Conservation (phyloP, 495 filamentous ascomycete species). For the Thozetella sp. region DNA sequence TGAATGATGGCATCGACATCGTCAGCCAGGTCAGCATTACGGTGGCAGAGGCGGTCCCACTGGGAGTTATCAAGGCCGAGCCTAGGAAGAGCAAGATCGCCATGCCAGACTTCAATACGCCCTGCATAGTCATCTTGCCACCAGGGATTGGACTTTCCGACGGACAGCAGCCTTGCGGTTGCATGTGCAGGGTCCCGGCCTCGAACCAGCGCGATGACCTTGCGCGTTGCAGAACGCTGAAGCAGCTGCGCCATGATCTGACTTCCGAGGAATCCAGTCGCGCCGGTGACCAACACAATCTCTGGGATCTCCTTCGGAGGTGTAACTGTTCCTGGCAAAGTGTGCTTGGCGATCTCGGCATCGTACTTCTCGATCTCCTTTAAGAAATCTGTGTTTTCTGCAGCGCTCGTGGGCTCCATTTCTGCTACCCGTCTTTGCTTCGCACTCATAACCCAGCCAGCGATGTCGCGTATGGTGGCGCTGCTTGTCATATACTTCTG, state of each 20-base stretch:
- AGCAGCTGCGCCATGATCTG: background rate
- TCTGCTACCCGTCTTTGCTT: background rate
- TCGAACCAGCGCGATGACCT: background rate
- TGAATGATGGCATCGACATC: slow-evolving; percentile 1
- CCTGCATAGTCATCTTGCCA: background rate
- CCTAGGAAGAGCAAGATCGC: background rate
- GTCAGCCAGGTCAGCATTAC: background rate
- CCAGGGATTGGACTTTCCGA: background rate
- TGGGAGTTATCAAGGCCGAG: background rate
- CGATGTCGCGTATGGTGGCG: background rate
- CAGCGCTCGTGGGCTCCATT: background rate
- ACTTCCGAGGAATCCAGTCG: background rate
- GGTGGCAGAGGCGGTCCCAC: background rate
- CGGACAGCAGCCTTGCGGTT: background rate
- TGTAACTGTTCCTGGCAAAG: background rate
- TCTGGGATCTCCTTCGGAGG: background rate
- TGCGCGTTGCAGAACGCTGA: background rate
- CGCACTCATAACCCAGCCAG: background rate
- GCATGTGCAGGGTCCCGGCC: background rate
- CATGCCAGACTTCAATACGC: background rate
- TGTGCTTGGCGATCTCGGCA: background rate
- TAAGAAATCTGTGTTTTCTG: background rate
- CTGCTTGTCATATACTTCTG: background rate
- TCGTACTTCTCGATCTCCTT: background rate
- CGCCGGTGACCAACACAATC: background rate